These are phyloP conservation scores for Lupinus albus DNA, from an alignment of 306 rosid species.

Conservation along the genomic window DNA sequence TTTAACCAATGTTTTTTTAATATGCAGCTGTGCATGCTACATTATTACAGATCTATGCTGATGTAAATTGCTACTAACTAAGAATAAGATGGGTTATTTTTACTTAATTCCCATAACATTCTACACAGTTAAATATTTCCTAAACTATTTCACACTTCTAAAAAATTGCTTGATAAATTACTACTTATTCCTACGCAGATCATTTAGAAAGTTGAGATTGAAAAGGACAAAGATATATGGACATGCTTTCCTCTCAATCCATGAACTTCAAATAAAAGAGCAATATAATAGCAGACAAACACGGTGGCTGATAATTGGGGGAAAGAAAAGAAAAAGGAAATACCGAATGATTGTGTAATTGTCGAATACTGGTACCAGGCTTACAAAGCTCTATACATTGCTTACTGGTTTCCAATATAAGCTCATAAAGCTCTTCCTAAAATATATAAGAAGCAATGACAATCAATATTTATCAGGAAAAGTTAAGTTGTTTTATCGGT, in stretches of 20 bases:
- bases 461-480: neutral
- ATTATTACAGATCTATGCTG: constrained; percentile 1
- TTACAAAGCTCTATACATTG: constrained; percentile 81
- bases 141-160: neutral
- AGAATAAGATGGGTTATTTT: neutral
- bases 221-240: neutral
- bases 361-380: constrained; percentile 75
- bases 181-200: constrained; percentile 18
- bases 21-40: constrained; percentile 8
- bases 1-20: neutral
- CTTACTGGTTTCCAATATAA: constrained; percentile 78
- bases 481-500: neutral
- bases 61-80: neutral
- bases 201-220: neutral
- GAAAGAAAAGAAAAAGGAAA: constrained; percentile 33
- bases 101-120: constrained; percentile 17
- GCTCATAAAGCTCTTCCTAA: constrained; percentile 92
- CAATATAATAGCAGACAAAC: neutral
- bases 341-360: constrained; percentile 88
- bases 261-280: constrained; percentile 10
- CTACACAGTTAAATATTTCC: constrained; percentile 4
- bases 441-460: constrained; percentile 35
- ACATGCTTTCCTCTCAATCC: constrained; percentile 2
- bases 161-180: constrained; percentile 7
- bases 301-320: constrained; percentile 5